These are phyloP conservation scores for Cicer chorassanicum DNA, from an alignment of 306 rosid species.

Conservation along the genomic window DNA sequence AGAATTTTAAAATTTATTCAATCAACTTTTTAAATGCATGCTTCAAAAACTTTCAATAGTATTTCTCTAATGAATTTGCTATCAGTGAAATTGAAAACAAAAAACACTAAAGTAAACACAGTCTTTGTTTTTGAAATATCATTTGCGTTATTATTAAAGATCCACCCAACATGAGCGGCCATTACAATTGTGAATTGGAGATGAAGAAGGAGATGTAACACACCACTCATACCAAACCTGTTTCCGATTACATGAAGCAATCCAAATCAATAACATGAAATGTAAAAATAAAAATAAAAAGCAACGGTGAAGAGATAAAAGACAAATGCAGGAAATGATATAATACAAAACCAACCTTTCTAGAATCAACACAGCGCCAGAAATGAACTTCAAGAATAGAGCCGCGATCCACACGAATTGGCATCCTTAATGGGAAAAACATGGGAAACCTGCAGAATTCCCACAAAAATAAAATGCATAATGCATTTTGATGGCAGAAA, in stretches of 20 bases:
- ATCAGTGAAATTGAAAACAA: no score
- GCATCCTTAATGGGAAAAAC: constrained; percentile 71
- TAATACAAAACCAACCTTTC: constrained; percentile 54
- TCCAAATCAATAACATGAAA: constrained; percentile 1
- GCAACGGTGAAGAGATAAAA: neutral
- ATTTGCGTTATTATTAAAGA: constrained; percentile 55
- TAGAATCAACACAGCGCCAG: constrained; percentile 69
- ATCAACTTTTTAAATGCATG: no score
- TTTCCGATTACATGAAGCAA: constrained; percentile 3
- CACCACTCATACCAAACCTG: constrained; percentile 91
- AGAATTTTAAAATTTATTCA: no score
- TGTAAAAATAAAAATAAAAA: neutral
- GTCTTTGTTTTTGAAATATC: neutral
- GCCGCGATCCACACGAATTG: constrained; percentile 53
- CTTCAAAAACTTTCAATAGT: no score
- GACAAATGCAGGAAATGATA: neutral
- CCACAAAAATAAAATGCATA: no score
- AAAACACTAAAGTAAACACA: no score
- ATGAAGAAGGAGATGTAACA: constrained; percentile 57
- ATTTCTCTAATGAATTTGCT: no score
- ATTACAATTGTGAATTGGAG: constrained; percentile 64
- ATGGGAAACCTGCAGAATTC: constrained; percentile 61
- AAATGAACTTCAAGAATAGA: constrained; percentile 64
- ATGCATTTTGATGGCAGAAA: no score
- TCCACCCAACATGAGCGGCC: constrained; percentile 78